Percentiles rank a stretch among this genome's conserved stretches.
phyloP scores from a whole-genome alignment of 169 alveolate species.

The Plasmodium vivax region DNA sequence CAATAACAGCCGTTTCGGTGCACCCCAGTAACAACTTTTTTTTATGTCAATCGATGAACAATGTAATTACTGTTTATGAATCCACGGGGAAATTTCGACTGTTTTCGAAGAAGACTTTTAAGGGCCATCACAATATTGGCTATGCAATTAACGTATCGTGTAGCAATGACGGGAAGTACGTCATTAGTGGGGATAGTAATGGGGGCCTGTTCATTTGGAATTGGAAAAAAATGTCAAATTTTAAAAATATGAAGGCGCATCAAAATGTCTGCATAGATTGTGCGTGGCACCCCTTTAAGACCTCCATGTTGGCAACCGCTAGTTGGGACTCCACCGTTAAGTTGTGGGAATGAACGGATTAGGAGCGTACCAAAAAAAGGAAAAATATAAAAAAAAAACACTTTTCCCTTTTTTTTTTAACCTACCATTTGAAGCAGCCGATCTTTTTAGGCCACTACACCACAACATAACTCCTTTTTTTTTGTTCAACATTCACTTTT shows the following conservation, averaged over 20 bases:
- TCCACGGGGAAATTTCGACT: conserved; percentile 89
- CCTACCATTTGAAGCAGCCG: neutral
- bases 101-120: conserved; percentile 94
- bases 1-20: conserved; percentile 93
- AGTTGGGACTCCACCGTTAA: conserved; percentile 98
- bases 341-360: conserved; percentile 92
- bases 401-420: neutral
- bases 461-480: neutral
- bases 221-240: conserved; percentile 94
- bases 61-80: conserved; percentile 95
- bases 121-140: conserved; percentile 95
- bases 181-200: conserved; percentile 96
- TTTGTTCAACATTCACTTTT: neutral
- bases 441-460: neutral
- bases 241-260: conserved; percentile 94
- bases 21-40: conserved; percentile 95
- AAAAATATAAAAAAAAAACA: neutral
- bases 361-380: neutral
- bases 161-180: conserved; percentile 96
- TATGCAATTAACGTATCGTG: conserved; percentile 95
- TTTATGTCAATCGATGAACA: conserved; percentile 96
- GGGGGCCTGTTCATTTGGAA: conserved; percentile 97
- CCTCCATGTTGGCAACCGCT: conserved; percentile 95
- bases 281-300: conserved; percentile 96
- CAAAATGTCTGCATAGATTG: conserved; percentile 95